A percentile compares a stretch with the other conserved stretches of the same genome.
These are phyloP conservation scores for Medicago truncatula DNA, from an alignment of 306 rosid genomes.

Conservation along the genomic window DNA sequence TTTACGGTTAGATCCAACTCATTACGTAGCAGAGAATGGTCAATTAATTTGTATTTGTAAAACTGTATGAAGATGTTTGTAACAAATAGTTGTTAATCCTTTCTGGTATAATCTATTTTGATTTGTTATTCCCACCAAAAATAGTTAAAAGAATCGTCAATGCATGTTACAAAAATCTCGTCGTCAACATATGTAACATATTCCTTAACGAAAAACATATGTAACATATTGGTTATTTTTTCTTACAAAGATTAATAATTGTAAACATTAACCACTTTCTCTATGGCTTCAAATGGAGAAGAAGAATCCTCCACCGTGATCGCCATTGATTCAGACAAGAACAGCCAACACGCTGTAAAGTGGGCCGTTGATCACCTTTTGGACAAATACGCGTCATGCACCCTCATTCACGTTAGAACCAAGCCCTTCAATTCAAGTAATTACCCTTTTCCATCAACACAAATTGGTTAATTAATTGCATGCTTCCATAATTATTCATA, in stretches of 20 bases:
- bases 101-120: constrained; percentile 6
- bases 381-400: constrained; percentile 42
- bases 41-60: not conserved
- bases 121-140: not conserved
- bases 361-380: constrained; percentile 82
- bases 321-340: constrained; percentile 66
- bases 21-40: not conserved
- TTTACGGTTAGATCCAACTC: constrained; percentile 31
- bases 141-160: not conserved
- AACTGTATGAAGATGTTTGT: not conserved
- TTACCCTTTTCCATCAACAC: constrained; percentile 40
- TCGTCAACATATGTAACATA: not conserved
- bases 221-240: not conserved
- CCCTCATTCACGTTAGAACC: constrained; percentile 65
- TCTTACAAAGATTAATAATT: not conserved
- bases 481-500: not conserved
- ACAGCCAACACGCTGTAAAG: constrained; percentile 65
- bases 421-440: constrained; percentile 63
- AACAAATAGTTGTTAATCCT: not conserved
- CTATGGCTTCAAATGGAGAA: constrained; percentile 9
- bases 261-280: not conserved
- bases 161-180: not conserved
- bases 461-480: not conserved
- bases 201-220: not conserved
- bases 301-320: constrained; percentile 43